Conservation (phyloP, 176 grass and related monocot genomes). For the Chrysopogon serrulatus region DNA sequence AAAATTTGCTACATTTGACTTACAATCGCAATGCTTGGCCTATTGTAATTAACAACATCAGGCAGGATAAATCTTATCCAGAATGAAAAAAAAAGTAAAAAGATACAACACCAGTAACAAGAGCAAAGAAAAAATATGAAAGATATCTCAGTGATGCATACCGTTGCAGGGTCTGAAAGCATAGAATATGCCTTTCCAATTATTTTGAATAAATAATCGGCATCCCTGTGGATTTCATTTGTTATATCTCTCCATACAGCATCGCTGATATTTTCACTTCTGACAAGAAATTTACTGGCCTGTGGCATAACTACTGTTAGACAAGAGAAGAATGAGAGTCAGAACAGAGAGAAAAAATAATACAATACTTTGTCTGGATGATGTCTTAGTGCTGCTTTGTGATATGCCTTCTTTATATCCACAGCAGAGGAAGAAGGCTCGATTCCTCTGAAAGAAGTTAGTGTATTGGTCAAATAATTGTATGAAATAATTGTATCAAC, state of each 20-base stretch:
- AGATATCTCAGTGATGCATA: slow-evolving; percentile 20
- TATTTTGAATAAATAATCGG: slow-evolving; percentile 87
- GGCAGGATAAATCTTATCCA: not conserved
- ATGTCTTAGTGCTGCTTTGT: slow-evolving; percentile 84
- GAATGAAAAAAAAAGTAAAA: not conserved
- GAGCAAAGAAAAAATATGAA: not conserved
- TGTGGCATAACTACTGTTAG: slow-evolving; percentile 38
- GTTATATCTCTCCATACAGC: slow-evolving; percentile 45
- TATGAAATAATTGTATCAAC: not conserved
- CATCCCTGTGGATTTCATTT: slow-evolving; percentile 57
- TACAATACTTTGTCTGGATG: slow-evolving; percentile 76
- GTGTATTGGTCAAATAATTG: not conserved
- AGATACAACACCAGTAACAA: not conserved
- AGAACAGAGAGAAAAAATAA: slow-evolving; percentile 17
- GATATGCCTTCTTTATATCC: slow-evolving; percentile 85
- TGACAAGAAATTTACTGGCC: slow-evolving; percentile 64
- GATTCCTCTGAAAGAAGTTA: slow-evolving; percentile 61
- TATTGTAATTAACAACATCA: not conserved
- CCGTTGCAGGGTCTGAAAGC: slow-evolving; percentile 69
- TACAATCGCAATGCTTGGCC: not conserved
- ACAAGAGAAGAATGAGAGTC: not conserved
- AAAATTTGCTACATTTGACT: not conserved
- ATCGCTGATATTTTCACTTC: slow-evolving; percentile 70
- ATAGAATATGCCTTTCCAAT: slow-evolving; percentile 89
- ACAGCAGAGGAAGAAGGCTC: slow-evolving; percentile 57